phyloP scores from a whole-genome alignment of 108 stramenopile species.

The Nitzschia sp. region DNA sequence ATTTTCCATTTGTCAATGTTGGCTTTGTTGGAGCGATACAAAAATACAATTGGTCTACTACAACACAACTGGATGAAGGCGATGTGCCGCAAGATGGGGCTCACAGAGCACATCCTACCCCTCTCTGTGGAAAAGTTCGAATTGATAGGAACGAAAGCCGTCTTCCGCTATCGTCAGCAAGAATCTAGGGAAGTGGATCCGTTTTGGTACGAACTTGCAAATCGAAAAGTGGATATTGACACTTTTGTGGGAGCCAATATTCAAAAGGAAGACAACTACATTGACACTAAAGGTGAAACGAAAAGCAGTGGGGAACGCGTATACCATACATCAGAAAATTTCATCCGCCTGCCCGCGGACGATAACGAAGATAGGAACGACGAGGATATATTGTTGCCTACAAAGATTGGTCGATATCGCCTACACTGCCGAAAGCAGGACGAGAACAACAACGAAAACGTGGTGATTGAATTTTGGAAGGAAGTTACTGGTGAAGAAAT shows the following conservation, averaged over 20 bases:
- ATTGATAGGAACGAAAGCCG: slow-evolving; percentile 45
- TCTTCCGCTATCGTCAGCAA: slow-evolving; percentile 30
- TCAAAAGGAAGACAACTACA: background rate
- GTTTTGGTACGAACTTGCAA: slow-evolving; percentile 66
- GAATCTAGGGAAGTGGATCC: slow-evolving; percentile 43
- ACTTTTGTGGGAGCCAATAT: slow-evolving; percentile 32
- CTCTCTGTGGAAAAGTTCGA: slow-evolving; percentile 55
- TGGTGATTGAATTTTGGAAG: slow-evolving; percentile 66
- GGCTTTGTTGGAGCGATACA: slow-evolving; percentile 83
- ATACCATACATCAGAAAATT: slow-evolving; percentile 16
- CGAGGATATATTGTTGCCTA: slow-evolving; percentile 47
- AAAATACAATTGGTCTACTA: slow-evolving; percentile 75
- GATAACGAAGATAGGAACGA: background rate
- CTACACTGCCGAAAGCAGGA: slow-evolving; percentile 30
- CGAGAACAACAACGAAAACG: background rate
- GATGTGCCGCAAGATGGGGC: slow-evolving; percentile 52
- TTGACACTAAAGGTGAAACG: slow-evolving; percentile 27
- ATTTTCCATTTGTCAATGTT: slow-evolving; percentile 93
- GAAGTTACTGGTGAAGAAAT: slow-evolving; percentile 67
- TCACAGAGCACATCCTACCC: slow-evolving; percentile 70
- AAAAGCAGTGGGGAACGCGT: slow-evolving; percentile 53
- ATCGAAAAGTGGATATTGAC: slow-evolving; percentile 32
- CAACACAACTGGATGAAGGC: slow-evolving; percentile 79
- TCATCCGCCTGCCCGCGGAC: slow-evolving; percentile 32
- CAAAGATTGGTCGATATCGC: slow-evolving; percentile 72